Percentiles rank a stretch among this genome's conserved stretches.
phyloP scores from a whole-genome alignment of 2,329 filamentous ascomycete genomes.

The Chaetomium globosum region DNA sequence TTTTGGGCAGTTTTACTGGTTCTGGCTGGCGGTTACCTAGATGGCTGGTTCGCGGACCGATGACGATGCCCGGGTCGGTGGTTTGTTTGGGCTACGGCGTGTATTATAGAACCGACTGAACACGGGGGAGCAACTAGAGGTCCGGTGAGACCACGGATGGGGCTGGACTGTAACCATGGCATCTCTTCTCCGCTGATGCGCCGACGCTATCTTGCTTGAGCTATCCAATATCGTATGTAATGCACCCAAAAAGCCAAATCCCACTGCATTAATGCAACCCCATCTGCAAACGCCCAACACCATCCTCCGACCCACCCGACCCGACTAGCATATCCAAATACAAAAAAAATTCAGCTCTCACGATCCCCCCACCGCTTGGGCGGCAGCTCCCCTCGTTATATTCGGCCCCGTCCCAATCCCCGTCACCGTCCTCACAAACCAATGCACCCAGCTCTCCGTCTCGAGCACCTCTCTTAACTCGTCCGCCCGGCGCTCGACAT shows the following conservation, averaged over 20 bases:
- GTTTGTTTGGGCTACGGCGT: constrained; percentile 1
- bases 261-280: constrained; percentile 5
- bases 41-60: background rate
- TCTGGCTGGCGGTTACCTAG: constrained; percentile 6
- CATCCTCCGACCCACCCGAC: background rate
- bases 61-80: background rate
- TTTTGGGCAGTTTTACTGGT: constrained; percentile 1
- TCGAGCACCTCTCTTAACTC: constrained; percentile 65
- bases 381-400: constrained; percentile 46
- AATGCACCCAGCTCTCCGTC: constrained; percentile 65
- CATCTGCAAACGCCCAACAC: constrained; percentile 5
- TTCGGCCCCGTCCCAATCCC: constrained; percentile 64
- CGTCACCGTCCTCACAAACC: constrained; percentile 64
- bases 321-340: background rate
- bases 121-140: constrained; percentile 18
- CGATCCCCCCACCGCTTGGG: background rate
- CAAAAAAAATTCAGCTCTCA: background rate
- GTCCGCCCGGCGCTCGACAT: constrained; percentile 67
- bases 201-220: background rate
- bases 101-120: constrained; percentile 19
- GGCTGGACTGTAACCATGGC: constrained; percentile 9
- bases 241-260: background rate
- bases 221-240: background rate
- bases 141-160: constrained; percentile 17
- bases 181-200: constrained; percentile 15